phyloP scores from a whole-genome alignment of 768 basidiomycete genomes.

The Tricholomella constricta region DNA sequence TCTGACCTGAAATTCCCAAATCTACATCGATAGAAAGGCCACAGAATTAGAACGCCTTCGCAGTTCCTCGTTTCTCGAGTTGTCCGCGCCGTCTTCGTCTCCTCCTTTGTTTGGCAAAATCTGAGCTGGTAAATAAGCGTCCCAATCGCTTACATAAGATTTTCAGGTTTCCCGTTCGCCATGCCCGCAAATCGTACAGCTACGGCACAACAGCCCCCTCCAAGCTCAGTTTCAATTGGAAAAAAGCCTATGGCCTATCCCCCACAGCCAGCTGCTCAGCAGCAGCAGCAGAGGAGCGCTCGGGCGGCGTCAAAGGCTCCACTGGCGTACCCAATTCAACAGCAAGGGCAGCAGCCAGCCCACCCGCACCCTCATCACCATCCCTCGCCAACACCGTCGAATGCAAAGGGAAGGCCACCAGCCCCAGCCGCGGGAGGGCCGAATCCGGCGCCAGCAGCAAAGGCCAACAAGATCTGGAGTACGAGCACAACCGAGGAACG shows the following conservation, averaged over 20 bases:
- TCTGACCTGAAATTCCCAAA: background rate
- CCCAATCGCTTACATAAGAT: constrained; percentile 26
- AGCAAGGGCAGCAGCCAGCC: constrained; percentile 37
- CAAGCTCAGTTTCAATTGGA: constrained; percentile 83
- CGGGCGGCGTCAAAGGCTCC: constrained; percentile 52
- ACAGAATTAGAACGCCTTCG: no score
- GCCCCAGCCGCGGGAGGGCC: constrained; percentile 29
- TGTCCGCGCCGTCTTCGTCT: no score
- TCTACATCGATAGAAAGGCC: no score
- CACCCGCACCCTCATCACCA: constrained; percentile 38
- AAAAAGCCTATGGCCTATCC: constrained; percentile 91
- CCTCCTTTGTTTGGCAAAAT: constrained; percentile 21
- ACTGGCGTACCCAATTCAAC: constrained; percentile 35
- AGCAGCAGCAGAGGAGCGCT: constrained; percentile 44
- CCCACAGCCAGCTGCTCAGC: constrained; percentile 33
- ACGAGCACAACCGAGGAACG: constrained; percentile 91
- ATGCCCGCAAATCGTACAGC: constrained; percentile 27
- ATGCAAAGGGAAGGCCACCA: constrained; percentile 39
- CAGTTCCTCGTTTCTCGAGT: no score
- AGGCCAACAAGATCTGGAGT: constrained; percentile 89
- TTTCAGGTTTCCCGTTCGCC: constrained; percentile 27
- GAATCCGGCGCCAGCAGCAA: constrained; percentile 40
- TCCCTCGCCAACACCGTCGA: constrained; percentile 51
- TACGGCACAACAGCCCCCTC: constrained; percentile 42
- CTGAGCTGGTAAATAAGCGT: constrained; percentile 13